Percentiles rank a stretch among this genome's conserved stretches.
These are phyloP conservation scores for Xerocomellus chrysenteron DNA, from an alignment of 768 basidiomycete species.

Conservation along the genomic window DNA sequence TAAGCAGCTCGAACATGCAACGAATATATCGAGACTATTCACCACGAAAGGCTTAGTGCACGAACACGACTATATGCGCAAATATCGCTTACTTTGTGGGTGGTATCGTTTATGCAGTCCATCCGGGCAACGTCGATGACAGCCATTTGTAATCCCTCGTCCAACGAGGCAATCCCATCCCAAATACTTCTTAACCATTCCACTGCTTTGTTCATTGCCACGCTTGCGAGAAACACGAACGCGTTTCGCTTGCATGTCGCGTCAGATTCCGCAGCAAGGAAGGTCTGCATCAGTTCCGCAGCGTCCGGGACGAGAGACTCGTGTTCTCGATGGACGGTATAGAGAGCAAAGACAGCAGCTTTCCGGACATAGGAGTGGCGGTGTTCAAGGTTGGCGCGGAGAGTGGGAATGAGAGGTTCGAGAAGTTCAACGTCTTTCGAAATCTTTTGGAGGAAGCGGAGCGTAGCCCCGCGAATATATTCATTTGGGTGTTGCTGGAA, in stretches of 20 bases:
- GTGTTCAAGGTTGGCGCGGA: slow-evolving; percentile 93
- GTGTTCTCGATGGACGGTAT: slow-evolving; percentile 91
- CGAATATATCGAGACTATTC: slow-evolving; percentile 88
- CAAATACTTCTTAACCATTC: slow-evolving; percentile 87
- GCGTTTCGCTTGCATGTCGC: slow-evolving; percentile 97
- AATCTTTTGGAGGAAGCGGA: slow-evolving; percentile 95
- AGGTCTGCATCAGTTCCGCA: slow-evolving; percentile 92
- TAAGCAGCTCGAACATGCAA: slow-evolving; percentile 88
- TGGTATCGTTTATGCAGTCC: slow-evolving; percentile 84
- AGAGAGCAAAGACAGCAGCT: slow-evolving; percentile 96
- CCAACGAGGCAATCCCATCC: slow-evolving; percentile 77
- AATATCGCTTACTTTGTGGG: slow-evolving; percentile 63
- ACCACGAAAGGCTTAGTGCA: slow-evolving; percentile 2
- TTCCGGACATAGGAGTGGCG: slow-evolving; percentile 97
- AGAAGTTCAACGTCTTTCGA: slow-evolving; percentile 89
- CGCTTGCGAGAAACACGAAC: slow-evolving; percentile 88
- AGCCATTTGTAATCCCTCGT: slow-evolving; percentile 93
- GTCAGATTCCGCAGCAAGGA: slow-evolving; percentile 94
- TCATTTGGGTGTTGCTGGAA: slow-evolving; percentile 97
- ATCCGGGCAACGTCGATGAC: slow-evolving; percentile 90
- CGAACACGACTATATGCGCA: background rate
- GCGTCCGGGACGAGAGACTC: slow-evolving; percentile 96
- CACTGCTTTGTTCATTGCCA: slow-evolving; percentile 86
- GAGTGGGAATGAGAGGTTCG: slow-evolving; percentile 93
- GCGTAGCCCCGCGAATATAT: slow-evolving; percentile 97